Base-by-base conservation (phyloP, 345 rosid species). In the Gossypium stocksii region DNA sequence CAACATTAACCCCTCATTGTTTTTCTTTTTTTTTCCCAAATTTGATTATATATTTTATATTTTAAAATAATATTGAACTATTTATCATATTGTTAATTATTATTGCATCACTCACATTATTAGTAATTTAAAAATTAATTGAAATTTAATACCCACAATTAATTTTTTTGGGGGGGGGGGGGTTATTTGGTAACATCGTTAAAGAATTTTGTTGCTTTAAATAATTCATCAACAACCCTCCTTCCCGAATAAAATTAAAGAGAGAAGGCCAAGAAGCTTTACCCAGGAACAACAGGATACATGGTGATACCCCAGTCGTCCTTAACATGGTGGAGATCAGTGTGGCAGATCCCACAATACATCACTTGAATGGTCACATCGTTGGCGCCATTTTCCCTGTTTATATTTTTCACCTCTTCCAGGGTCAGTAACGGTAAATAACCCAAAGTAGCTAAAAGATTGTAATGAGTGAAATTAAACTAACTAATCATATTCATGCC, bases 221-320 rank as follows among this genome's bases (percentile, higher is more conserved):
- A 14, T 0, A 66, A 66, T 66, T 19, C 69, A 41, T 43, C 25
- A 64, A 43, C 44, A 7, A 15, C 41, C 43, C 65, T 15, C 43
- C 19, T n/a, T 22, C 15, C 8, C 2, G 34, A 3, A 3, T 9
- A 64, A 16, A 41, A 3, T 12, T 59, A 34, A 59, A 65, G 48
- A 43, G 22, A 44, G 9, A 19, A 34, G 41, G 51, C 9, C 3
- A 9, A 65, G 29, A 65, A 13, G 20, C n/a, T 12, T n/a, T 84
- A 93, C 94, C 97, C 95, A 2, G 98, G 98, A 48, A 93, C 88
- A 38, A 91, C 82, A 11, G 97, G 97, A 74, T 89, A 93, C 80
- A 74, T 87, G 77, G 98, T 80, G 72, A 86, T 79, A n/a, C 97
- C 97, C 98, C 97, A 91, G 13, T 89, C 88, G 69, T 93, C 86